Evolutionary conservation across 192 early-diverging fungal genomes (phyloP).

Genomic region (Linnemannia zychae): DNA sequence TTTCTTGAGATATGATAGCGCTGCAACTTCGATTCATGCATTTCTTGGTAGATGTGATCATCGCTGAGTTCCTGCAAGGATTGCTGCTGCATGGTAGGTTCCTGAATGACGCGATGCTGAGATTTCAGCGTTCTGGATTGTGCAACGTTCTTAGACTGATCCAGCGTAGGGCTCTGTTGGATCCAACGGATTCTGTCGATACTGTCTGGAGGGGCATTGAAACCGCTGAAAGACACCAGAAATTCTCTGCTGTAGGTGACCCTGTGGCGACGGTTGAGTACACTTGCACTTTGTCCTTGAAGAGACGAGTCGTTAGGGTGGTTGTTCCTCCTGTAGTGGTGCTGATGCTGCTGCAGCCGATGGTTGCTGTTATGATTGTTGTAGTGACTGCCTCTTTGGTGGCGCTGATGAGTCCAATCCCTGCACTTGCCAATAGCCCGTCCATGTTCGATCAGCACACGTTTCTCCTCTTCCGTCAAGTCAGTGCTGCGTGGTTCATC

Average conservation of each 20-base stretch:
- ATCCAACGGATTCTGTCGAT: background rate
- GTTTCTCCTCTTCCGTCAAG: background rate
- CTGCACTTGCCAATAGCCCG: background rate
- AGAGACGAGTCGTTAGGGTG: background rate
- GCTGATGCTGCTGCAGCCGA: background rate
- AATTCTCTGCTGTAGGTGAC: slow-evolving; percentile 20
- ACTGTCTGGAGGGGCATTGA: background rate
- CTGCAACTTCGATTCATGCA: too few species aligned
- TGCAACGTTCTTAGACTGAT: background rate
- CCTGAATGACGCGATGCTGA: background rate
- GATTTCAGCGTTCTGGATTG: background rate
- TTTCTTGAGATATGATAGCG: too few species aligned
- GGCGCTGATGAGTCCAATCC: background rate
- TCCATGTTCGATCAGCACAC: background rate
- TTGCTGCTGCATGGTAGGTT: too few species aligned
- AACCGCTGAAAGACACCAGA: slow-evolving; percentile 8
- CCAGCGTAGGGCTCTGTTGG: background rate
- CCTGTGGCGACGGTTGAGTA: background rate
- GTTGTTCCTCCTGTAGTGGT: too few species aligned
- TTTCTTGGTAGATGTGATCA: too few species aligned
- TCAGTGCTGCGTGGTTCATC: background rate
- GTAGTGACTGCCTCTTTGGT: background rate
- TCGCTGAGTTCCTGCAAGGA: too few species aligned
- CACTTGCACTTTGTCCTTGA: background rate
- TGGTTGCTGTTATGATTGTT: background rate